Conservation (phyloP, 345 rosid genomes). For the Odontarrhena argentea region DNA sequence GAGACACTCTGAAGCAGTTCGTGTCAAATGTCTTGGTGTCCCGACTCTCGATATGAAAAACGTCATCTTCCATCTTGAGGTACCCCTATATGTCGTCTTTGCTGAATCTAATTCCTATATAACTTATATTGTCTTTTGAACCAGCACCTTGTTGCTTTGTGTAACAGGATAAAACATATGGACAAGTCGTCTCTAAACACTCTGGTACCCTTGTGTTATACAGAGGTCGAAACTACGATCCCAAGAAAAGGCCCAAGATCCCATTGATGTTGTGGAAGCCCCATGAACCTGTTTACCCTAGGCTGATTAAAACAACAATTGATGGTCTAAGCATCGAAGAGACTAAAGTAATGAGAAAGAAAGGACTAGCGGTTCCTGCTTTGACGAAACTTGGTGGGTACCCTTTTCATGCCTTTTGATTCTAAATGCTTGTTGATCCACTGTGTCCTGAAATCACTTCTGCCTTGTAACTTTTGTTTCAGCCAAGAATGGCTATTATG, state of each 20-base stretch:
- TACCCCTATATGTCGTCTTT: constrained; percentile 27
- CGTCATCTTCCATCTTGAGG: constrained; percentile 84
- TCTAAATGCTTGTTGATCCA: constrained; percentile 1
- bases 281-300: constrained; percentile 88
- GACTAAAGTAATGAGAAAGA: constrained; percentile 85
- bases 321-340: constrained; percentile 80
- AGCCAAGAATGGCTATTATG: constrained; percentile 94
- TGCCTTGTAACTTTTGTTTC: constrained; percentile 36
- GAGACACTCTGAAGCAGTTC: constrained; percentile 75
- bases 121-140: neutral
- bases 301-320: constrained; percentile 79
- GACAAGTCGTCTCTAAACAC: constrained; percentile 75
- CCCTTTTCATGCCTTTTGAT: constrained; percentile 14
- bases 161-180: constrained; percentile 50
- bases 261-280: constrained; percentile 96
- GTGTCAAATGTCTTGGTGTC: constrained; percentile 86
- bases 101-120: neutral
- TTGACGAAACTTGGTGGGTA: constrained; percentile 71
- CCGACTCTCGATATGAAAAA: constrained; percentile 93
- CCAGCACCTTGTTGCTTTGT: neutral
- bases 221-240: constrained; percentile 81
- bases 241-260: constrained; percentile 72
- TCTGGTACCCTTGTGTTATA: constrained; percentile 73
- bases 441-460: neutral
- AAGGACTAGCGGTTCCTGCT: constrained; percentile 73